These are phyloP conservation scores for Aspergillus oerlinghausenensis DNA, from an alignment of 2,329 filamentous ascomycete species.

Conservation along the genomic window DNA sequence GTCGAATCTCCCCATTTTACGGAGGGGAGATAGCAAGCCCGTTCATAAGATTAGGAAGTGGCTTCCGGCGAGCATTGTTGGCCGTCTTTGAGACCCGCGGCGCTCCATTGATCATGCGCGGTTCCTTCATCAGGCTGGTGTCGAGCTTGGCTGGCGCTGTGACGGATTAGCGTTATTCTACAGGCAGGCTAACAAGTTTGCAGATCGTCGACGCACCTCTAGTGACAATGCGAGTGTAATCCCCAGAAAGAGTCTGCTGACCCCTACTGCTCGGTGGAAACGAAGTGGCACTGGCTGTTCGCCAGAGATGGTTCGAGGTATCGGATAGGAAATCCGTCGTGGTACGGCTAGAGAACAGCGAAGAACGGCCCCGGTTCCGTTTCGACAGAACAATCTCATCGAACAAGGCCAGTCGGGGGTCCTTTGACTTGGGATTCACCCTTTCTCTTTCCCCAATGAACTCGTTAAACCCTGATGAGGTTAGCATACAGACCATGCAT, in stretches of 20 bases:
- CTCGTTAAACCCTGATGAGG: constrained; percentile 52
- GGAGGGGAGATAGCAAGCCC: constrained; percentile 35
- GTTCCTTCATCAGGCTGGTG: constrained; percentile 82
- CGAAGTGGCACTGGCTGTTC: constrained; percentile 55
- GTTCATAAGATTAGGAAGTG: constrained; percentile 41
- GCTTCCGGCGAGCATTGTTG: constrained; percentile 40
- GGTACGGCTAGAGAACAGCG: constrained; percentile 49
- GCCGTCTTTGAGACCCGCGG: constrained; percentile 54
- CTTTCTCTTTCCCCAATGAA: constrained; percentile 61
- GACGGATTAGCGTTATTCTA: background rate
- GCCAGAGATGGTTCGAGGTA: constrained; percentile 60
- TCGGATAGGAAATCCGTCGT: constrained; percentile 57
- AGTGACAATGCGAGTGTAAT: constrained; percentile 49
- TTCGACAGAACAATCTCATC: constrained; percentile 63
- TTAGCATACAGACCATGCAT: constrained; percentile 1
- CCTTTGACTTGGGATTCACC: constrained; percentile 46
- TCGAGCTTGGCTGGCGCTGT: constrained; percentile 80
- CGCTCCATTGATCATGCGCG: constrained; percentile 82
- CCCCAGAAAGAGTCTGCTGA: constrained; percentile 40
- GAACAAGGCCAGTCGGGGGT: constrained; percentile 57
- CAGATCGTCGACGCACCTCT: constrained; percentile 46
- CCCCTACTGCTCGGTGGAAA: constrained; percentile 50
- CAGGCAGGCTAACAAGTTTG: constrained; percentile 38
- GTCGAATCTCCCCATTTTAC: constrained; percentile 2
- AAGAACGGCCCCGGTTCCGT: constrained; percentile 56